Evolutionary conservation across 2,329 filamentous ascomycete species (phyloP), one percentile per base, ranked within the genome.

Genomic region (Rhytidhysteron rufulum): DNA sequence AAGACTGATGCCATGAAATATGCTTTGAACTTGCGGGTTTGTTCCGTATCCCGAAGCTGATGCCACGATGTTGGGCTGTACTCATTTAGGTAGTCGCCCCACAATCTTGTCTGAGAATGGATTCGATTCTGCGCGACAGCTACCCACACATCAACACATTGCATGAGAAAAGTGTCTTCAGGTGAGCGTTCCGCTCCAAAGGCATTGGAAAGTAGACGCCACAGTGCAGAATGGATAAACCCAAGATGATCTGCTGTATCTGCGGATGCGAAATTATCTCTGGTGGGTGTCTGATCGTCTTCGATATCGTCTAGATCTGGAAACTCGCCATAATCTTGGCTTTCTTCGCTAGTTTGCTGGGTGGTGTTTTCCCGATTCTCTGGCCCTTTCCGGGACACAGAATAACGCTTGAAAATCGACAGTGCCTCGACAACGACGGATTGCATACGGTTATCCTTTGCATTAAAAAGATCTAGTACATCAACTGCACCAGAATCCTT

Each of bases 321-420:
- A 65, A 74, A 78, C 43, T 80, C 78, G 21, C 79, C 79, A 51
- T 80, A 83, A 34, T 83, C 79, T 54, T 83, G 80, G 47, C 79
- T 83, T 39, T 83, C 80, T 38, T 82, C 79, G 40, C 70, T 75
- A 10, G 38, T 48, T 16, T 48, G 39, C 31, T 68, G 63, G 4
- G 50, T 50, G 19, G 67, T 54, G 11, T 42, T 39, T n/a, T 56
- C 38, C n/a, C 46, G 22, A 16, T 31, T 25, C 35, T 40, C 37
- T 62, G 47, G 16, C 49, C 29, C 34, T 42, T 44, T 45, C 34
- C 44, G 48, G 42, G 44, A 40, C 32, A 38, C 48, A 45, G 47
- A 40, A 51, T 74, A 75, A 24, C 63, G 55, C 8, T 67, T 54
- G 5, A 78, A 55, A 5, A 79, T 59, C n/a, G 67, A 57, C 2